Percentiles rank a stretch among this genome's conserved stretches.
Conservation (phyloP, 805 yeast genomes). For the Nakazawaea sp. region DNA sequence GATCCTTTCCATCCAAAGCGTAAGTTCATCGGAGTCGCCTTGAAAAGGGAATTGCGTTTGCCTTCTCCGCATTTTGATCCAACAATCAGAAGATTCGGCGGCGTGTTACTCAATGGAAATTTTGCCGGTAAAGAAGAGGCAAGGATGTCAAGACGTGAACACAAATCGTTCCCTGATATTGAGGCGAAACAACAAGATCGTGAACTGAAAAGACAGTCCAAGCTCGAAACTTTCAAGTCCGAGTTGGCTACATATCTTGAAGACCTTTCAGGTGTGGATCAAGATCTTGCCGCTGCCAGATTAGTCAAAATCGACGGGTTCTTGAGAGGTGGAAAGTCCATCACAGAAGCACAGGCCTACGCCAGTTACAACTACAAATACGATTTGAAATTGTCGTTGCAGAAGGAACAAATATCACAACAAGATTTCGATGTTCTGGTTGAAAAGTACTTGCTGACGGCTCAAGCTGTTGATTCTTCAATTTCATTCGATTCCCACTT, state of each 20-base stretch:
- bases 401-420: conserved; percentile 27
- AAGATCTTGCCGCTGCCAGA: conserved; percentile 40
- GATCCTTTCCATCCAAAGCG: conserved; percentile 97
- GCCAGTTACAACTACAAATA: conserved; percentile 46
- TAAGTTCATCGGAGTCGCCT: conserved; percentile 83
- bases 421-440: conserved; percentile 19
- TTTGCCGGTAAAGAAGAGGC: conserved; percentile 53
- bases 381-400: conserved; percentile 33
- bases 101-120: conserved; percentile 42
- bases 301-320: conserved; percentile 46
- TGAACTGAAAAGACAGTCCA: conserved; percentile 27
- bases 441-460: conserved; percentile 29
- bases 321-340: conserved; percentile 49
- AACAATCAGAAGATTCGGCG: conserved; percentile 78
- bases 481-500: conserved; percentile 41
- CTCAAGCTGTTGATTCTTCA: conserved; percentile 31
- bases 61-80: conserved; percentile 95
- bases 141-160: conserved; percentile 63
- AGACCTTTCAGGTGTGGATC: conserved; percentile 18
- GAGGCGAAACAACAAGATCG: conserved; percentile 33
- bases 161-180: conserved; percentile 46
- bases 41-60: conserved; percentile 51
- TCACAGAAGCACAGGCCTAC: conserved; percentile 51
- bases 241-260: conserved; percentile 22
- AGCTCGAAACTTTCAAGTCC: conserved; percentile 22